A percentile compares a stretch with the other conserved stretches of the same genome.
phyloP scores from a whole-genome alignment of 371 early-diverging fungal species.

The Mortierella sp. region DNA sequence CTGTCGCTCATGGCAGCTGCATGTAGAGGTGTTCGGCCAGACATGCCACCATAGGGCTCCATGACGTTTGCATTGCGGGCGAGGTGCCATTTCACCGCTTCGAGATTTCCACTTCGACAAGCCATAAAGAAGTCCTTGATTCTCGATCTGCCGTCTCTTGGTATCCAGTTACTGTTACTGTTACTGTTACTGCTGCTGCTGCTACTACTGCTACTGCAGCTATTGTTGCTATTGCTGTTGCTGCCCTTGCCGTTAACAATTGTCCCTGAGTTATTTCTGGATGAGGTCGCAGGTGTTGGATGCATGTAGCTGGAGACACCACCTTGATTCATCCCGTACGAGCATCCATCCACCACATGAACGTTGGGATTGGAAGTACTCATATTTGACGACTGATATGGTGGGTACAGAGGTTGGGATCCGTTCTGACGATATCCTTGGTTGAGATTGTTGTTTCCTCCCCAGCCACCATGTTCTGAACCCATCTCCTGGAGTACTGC shows the following conservation, averaged over 20 bases:
- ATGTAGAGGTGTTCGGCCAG: slow-evolving; percentile 39
- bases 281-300: not conserved
- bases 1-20: slow-evolving; percentile 45
- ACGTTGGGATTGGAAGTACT: no score
- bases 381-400: no score
- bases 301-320: no score
- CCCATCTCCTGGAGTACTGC: slow-evolving; percentile 6
- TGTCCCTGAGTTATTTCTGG: not conserved
- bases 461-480: not conserved
- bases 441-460: slow-evolving; percentile 4
- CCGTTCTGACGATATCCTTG: no score
- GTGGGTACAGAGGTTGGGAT: no score
- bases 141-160: slow-evolving; percentile 25
- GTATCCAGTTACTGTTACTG: slow-evolving; percentile 26
- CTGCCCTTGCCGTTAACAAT: no score
- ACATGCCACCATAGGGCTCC: slow-evolving; percentile 42
- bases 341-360: no score
- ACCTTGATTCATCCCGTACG: no score
- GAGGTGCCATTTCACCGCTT: slow-evolving; percentile 46
- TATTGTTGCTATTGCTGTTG: not conserved
- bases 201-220: not conserved
- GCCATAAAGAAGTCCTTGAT: slow-evolving; percentile 39
- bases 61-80: slow-evolving; percentile 37
- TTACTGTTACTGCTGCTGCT: slow-evolving; percentile 13
- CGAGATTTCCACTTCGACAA: slow-evolving; percentile 31